A percentile compares a stretch with the other conserved stretches of the same genome.
Conservation (phyloP, 306 rosid species). For the Vicia sativa region DNA sequence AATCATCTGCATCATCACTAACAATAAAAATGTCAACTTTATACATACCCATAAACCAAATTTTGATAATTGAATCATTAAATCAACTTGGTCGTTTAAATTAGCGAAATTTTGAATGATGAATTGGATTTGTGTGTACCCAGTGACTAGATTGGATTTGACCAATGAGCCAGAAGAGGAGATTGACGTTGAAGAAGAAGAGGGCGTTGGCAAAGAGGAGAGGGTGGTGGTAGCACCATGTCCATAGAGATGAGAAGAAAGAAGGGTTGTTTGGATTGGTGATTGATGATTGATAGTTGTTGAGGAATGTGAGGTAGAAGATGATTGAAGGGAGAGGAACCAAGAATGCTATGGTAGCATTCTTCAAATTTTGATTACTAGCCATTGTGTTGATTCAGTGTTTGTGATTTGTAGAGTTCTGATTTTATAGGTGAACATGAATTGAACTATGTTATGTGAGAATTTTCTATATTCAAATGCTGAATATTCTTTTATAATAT, state of each 20-base stretch:
- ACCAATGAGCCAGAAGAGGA: constrained; percentile 88
- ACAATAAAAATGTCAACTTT: constrained; percentile 34
- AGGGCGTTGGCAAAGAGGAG: constrained; percentile 68
- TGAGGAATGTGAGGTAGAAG: constrained; percentile 74
- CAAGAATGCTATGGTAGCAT: constrained; percentile 60
- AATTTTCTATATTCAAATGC: background rate
- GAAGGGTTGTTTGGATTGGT: constrained; percentile 28
- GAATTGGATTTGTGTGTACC: constrained; percentile 46
- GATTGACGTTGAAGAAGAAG: constrained; percentile 84
- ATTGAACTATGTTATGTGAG: background rate
- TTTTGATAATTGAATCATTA: background rate
- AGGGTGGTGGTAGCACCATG: constrained; percentile 87
- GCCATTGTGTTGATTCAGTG: constrained; percentile 9
- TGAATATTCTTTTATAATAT: too few relatives aligned
- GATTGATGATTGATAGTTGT: constrained; percentile 32
- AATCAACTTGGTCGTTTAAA: background rate
- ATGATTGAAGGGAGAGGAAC: constrained; percentile 81
- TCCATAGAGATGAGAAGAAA: constrained; percentile 50
- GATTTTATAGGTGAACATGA: constrained; percentile 1
- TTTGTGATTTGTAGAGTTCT: background rate
- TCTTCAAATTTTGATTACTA: constrained; percentile 52
- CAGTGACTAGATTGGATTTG: constrained; percentile 75
- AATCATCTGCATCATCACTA: constrained; percentile 73
- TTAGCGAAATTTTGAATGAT: background rate
- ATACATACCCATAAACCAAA: constrained; percentile 15